These are phyloP conservation scores for Fraxinus velutina DNA, from an alignment of 305 asterid species.

Conservation along the genomic window DNA sequence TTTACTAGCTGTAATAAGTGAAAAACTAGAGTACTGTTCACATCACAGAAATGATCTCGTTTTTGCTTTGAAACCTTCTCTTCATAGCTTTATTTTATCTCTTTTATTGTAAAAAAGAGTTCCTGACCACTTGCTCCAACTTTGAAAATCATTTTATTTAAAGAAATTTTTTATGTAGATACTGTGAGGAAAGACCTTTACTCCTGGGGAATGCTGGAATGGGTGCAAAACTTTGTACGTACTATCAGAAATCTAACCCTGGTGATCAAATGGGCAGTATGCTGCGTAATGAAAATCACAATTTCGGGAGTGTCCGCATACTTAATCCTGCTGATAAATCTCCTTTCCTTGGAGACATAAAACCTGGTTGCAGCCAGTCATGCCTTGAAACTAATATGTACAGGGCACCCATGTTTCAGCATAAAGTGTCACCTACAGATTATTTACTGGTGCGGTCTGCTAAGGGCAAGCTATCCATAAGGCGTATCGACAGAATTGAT, in stretches of 20 bases:
- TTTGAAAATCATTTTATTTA: background rate
- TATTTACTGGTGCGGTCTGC: conserved; percentile 93
- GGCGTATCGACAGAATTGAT: conserved; percentile 96
- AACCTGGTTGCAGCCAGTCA: conserved; percentile 86
- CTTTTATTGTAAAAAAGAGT: background rate
- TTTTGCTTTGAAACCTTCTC: background rate
- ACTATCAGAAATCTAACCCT: conserved; percentile 77
- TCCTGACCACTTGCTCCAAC: background rate
- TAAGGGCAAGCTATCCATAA: conserved; percentile 96
- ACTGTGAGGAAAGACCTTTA: conserved; percentile 97
- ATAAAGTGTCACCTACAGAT: conserved; percentile 84
- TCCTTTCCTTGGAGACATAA: conserved; percentile 96
- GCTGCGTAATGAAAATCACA: conserved; percentile 68
- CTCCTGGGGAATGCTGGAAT: conserved; percentile 95
- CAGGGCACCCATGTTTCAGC: conserved; percentile 92
- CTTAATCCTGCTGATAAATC: conserved; percentile 99
- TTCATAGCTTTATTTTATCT: background rate
- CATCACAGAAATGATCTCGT: background rate
- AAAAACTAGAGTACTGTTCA: background rate
- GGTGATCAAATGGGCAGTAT: conserved; percentile 68
- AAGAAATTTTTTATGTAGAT: conserved; percentile 40
- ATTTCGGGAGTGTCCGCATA: conserved; percentile 73
- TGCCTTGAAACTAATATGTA: conserved; percentile 96
- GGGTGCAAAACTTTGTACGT: conserved; percentile 98
- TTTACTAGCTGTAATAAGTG: background rate